These are phyloP conservation scores for Gastrodia elata DNA, from an alignment of 106 monocot species.

Conservation along the genomic window DNA sequence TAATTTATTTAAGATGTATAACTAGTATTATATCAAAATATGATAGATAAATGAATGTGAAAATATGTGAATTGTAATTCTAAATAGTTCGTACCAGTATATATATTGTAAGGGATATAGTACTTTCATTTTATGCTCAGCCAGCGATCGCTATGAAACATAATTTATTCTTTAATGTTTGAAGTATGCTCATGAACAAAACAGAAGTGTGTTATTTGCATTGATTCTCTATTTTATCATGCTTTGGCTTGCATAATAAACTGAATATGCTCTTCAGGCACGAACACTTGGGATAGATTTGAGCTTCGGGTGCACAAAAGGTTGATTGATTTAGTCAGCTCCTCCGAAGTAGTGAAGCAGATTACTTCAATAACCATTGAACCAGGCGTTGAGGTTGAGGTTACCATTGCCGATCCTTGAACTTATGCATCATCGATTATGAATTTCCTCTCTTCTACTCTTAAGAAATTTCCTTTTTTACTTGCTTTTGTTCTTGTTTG, in stretches of 20 bases:
- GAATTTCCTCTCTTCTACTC: too few relatives aligned
- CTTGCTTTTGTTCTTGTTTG: neutral
- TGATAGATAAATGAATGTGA: too few relatives aligned
- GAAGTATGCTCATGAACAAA: too few relatives aligned
- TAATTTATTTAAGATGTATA: too few relatives aligned
- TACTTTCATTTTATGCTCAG: too few relatives aligned
- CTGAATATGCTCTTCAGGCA: constrained; percentile 23
- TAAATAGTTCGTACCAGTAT: too few relatives aligned
- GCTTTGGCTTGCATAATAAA: neutral
- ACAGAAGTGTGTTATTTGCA: neutral
- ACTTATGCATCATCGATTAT: neutral
- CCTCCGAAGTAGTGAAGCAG: constrained; percentile 69
- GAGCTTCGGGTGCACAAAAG: constrained; percentile 74
- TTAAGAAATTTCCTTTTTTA: neutral
- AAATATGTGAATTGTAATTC: too few relatives aligned
- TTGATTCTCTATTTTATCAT: neutral
- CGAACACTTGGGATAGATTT: constrained; percentile 77
- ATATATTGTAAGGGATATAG: too few relatives aligned
- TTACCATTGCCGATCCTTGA: constrained; percentile 60
- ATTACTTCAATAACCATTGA: constrained; percentile 77
- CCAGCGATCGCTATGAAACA: too few relatives aligned
- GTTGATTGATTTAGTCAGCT: constrained; percentile 65
- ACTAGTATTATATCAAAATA: too few relatives aligned
- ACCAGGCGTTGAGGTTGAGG: constrained; percentile 76
- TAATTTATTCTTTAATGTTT: too few relatives aligned